phyloP scores from a whole-genome alignment of 2,329 filamentous ascomycete genomes.

The Stachybotrys echinatus region DNA sequence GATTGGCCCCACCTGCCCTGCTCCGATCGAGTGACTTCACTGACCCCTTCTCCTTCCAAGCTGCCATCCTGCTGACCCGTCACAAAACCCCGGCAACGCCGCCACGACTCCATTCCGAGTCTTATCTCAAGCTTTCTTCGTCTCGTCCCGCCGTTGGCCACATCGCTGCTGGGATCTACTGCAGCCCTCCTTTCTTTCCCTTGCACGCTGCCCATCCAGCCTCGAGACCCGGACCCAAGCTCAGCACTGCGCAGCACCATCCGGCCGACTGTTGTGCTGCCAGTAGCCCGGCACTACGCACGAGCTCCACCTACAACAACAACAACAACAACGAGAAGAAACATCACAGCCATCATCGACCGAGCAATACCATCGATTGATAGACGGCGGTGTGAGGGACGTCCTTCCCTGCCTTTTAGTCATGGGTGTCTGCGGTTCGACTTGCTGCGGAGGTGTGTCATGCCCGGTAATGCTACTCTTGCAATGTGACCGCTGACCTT shows the following conservation, averaged over 20 bases:
- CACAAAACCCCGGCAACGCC: neutral
- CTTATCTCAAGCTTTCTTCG: neutral
- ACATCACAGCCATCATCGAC: neutral
- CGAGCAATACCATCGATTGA: neutral
- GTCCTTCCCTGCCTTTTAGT: constrained; percentile 14
- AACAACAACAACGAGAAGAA: neutral
- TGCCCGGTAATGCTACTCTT: constrained; percentile 2
- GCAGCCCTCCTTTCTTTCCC: too few relatives aligned
- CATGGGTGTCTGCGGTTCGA: constrained; percentile 59
- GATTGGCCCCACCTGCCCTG: neutral
- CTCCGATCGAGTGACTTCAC: neutral
- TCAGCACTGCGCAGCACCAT: neutral
- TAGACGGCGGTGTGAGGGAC: neutral
- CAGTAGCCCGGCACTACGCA: neutral
- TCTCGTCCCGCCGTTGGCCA: neutral
- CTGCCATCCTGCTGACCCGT: neutral
- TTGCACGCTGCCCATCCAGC: neutral
- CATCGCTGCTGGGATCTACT: too few relatives aligned
- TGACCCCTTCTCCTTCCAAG: neutral
- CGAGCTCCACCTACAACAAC: constrained; percentile 2
- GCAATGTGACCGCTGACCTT: constrained; percentile 19
- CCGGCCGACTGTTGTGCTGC: neutral
- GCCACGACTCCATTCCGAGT: too few relatives aligned
- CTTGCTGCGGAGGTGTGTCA: constrained; percentile 47
- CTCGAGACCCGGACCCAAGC: neutral